Base-by-base conservation (phyloP, 306 rosid genomes). In the Rubus idaeus region DNA sequence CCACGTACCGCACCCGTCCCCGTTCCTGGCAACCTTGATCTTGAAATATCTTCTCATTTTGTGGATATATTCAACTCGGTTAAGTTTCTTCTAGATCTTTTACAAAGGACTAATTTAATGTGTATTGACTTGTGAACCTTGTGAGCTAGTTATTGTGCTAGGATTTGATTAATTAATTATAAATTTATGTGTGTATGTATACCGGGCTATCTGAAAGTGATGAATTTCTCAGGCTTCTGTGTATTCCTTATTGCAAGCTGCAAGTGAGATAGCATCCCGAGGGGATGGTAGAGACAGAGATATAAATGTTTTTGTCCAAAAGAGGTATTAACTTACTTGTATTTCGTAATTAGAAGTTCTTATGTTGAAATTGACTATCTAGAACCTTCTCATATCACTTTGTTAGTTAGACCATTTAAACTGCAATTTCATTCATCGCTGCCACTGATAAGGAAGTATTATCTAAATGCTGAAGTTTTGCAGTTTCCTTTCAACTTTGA, bases 221-320 rank as follows among this genome's bases (percentile, higher is more conserved):
- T 78, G 71, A 76, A 65, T 82, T 78, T 88, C 65, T 80, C 96
- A 92, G 99, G 98, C 94, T 78, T 89, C 98, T 70, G 92, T 89
- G 74, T 89, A 86, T 86, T 90, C 96, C 61, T 89, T 96, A 74
- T 71, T 96, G 91, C 96, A 92, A 75, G 99, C 98, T 82, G 97
- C 89, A 52, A 89, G 83, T 51, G 97, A 96, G 82, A 84, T 96
- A 83, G 91, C 97, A 78, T 85, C 92, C 64, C 86, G 73, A 78
- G 88, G 90, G 64, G 93, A 89, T 81, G 84, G 77, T 69, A 85
- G 94, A 83, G 93, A 92, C 81, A 88, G 87, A 83, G 90, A 86
- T 82, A 86, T 88, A 77, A 91, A 91, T 71, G 81, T 79, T 66
- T 87, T 89, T 81, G 93, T 89, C 80, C 98, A 96, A 74, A 91